Percentiles rank a stretch among this genome's conserved stretches.
phyloP scores from a whole-genome alignment of 2,329 filamentous ascomycete species.

The Herpotrichia juniperi region DNA sequence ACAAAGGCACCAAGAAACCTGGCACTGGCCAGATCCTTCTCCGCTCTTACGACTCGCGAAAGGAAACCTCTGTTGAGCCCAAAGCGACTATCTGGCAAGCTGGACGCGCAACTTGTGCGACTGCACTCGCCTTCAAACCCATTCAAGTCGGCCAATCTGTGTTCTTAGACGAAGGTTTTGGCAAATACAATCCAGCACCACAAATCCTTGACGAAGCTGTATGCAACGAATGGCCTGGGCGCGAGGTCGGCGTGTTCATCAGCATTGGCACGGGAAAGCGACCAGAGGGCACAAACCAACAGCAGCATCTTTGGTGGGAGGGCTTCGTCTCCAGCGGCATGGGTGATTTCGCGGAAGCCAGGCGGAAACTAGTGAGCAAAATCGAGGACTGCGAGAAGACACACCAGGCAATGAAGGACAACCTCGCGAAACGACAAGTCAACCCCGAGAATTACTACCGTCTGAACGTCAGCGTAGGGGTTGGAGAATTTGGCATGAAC shows the following conservation, averaged over 20 bases:
- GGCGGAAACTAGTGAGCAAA: slow-evolving; percentile 82
- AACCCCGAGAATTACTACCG: slow-evolving; percentile 92
- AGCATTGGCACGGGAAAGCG: slow-evolving; percentile 94
- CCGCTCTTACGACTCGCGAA: slow-evolving; percentile 93
- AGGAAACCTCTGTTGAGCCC: slow-evolving; percentile 87
- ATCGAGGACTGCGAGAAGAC: slow-evolving; percentile 95
- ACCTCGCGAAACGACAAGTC: slow-evolving; percentile 77
- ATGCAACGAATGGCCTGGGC: slow-evolving; percentile 91
- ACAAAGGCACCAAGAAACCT: slow-evolving; percentile 77
- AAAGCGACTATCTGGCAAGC: slow-evolving; percentile 98
- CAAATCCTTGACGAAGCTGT: slow-evolving; percentile 87
- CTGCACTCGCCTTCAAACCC: slow-evolving; percentile 92
- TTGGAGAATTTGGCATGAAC: slow-evolving; percentile 98
- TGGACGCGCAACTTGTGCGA: slow-evolving; percentile 89
- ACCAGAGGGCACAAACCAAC: slow-evolving; percentile 71
- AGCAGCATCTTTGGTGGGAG: slow-evolving; percentile 85
- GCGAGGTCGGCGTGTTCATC: slow-evolving; percentile 89
- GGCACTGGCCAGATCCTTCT: slow-evolving; percentile 71
- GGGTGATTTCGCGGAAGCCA: slow-evolving; percentile 89
- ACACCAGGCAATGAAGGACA: slow-evolving; percentile 85
- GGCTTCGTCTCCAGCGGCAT: slow-evolving; percentile 74
- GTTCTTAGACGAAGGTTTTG: slow-evolving; percentile 91
- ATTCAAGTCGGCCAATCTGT: slow-evolving; percentile 91
- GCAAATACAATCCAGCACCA: slow-evolving; percentile 89
- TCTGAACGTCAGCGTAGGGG: slow-evolving; percentile 94